These are phyloP conservation scores for Hebeloma cylindrosporum DNA, from an alignment of 768 basidiomycete genomes.

Conservation along the genomic window DNA sequence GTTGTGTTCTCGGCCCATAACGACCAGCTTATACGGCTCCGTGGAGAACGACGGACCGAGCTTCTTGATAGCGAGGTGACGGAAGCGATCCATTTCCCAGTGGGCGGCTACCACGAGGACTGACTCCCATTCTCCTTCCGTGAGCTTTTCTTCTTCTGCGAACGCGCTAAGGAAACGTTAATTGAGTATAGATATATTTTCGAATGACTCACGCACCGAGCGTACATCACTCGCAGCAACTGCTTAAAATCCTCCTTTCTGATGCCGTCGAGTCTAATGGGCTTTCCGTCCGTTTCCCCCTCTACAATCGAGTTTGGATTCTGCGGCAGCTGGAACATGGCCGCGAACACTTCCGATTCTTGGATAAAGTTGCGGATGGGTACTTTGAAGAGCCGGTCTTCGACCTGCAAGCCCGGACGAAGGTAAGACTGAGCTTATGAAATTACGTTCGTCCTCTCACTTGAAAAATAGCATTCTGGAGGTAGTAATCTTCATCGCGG, in stretches of 20 bases:
- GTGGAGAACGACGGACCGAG: slow-evolving; percentile 19
- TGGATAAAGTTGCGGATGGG: slow-evolving; percentile 35
- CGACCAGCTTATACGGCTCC: slow-evolving; percentile 24
- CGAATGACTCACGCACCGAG: slow-evolving; percentile 7
- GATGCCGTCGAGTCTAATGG: slow-evolving; percentile 9
- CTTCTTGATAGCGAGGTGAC: slow-evolving; percentile 25
- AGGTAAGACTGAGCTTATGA: background rate
- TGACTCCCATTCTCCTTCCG: slow-evolving; percentile 29
- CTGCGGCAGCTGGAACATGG: slow-evolving; percentile 33
- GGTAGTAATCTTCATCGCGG: slow-evolving; percentile 21
- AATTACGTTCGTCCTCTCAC: background rate
- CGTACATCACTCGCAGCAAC: slow-evolving; percentile 12
- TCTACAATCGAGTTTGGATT: slow-evolving; percentile 8
- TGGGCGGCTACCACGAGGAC: slow-evolving; percentile 34
- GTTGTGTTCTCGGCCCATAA: slow-evolving; percentile 23
- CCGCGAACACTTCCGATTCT: slow-evolving; percentile 34
- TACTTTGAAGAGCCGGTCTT: slow-evolving; percentile 38
- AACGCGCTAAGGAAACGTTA: background rate
- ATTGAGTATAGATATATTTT: background rate
- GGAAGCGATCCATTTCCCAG: slow-evolving; percentile 33
- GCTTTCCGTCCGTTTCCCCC: slow-evolving; percentile 6
- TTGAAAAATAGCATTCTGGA: slow-evolving; percentile 9
- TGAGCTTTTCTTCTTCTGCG: background rate
- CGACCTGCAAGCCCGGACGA: slow-evolving; percentile 28
- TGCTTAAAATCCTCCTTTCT: slow-evolving; percentile 15